Base-by-base conservation (phyloP, 2,329 filamentous ascomycete genomes). In the Trichoderma breve region DNA sequence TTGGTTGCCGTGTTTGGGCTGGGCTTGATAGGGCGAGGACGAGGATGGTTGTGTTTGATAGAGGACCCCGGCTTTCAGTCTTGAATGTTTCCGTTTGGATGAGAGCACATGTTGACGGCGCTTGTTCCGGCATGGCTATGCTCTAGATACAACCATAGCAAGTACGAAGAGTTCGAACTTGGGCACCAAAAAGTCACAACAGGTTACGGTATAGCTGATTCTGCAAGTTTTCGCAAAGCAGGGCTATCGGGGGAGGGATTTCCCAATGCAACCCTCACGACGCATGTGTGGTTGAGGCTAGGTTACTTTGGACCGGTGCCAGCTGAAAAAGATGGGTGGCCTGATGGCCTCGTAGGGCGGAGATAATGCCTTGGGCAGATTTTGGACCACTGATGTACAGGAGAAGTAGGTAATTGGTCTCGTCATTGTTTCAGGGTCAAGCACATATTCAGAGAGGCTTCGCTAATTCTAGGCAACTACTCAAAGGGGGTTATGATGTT, bases 191-290 rank as follows among this genome's bases (percentile, higher is more conserved):
- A 53, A 21, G 43, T 53, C 21, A 53, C n/a, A 24, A 21, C 5
- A 51, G 21, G 47, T 53, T 21, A 24, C 47, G 21, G 39, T 43
- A 43, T 43, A n/a, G 15, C 39, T 14, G 21, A 32, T 51, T 64
- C 61, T 32, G 47, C 63, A 28, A 32, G 43, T 53, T 21, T 53
- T 53, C 26, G 26, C 55, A 32, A 57, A 57, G 55, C 65, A 69
- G 65, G 65, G 65, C 65, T 69, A 24, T 60, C 55, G 65, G 65
- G 65, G 65, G 53, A 58, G 55, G 65, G 55, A 47, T 69, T 58
- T 34, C 21, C 39, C 65, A 69, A 34, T 69, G 65, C 55, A 61
- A 69, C 55, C 65, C 26, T 69, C 21, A 11, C 32, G 63, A 9
- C n/a, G 65, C 65, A 26, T 18, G 53, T 21, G 53, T 28, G 24